Conservation (phyloP, 108 stramenopile genomes). For the Chaetoceros muelleri region DNA sequence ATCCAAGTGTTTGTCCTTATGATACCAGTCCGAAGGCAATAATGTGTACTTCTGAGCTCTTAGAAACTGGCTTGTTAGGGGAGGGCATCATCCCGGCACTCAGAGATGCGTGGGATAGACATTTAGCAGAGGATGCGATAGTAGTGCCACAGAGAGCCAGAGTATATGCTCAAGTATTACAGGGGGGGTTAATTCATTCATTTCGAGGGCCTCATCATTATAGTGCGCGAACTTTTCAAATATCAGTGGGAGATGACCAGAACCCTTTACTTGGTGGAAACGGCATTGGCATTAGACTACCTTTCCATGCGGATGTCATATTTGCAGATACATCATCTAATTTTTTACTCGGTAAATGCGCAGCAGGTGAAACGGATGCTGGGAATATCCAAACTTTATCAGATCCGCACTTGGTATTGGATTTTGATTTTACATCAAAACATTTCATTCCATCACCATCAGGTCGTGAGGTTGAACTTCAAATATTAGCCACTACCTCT, state of each 20-base stretch:
- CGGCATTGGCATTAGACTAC: constrained; percentile 19
- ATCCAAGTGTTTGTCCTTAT: constrained; percentile 14
- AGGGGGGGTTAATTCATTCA: constrained; percentile 5
- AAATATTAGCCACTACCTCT: constrained; percentile 13
- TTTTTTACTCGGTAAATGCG: constrained; percentile 1
- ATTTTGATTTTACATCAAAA: constrained; percentile 43
- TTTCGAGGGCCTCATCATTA: constrained; percentile 18
- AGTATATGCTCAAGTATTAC: constrained; percentile 52
- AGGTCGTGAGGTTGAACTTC: constrained; percentile 15
- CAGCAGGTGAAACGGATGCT: constrained; percentile 3
- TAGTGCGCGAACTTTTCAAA: background rate
- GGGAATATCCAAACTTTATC: constrained; percentile 23
- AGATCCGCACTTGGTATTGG: constrained; percentile 33
- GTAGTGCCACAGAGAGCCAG: constrained; percentile 58
- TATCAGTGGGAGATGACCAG: background rate
- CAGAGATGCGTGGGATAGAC: constrained; percentile 71
- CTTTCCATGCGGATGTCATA: constrained; percentile 20
- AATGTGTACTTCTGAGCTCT: constrained; percentile 63
- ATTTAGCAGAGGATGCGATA: constrained; percentile 39
- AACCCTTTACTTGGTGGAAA: background rate
- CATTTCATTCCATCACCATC: constrained; percentile 32
- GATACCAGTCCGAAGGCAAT: constrained; percentile 9
- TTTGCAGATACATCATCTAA: background rate
- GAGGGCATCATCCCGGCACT: constrained; percentile 72
- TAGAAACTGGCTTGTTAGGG: constrained; percentile 71